Evolutionary conservation across 768 basidiomycete species (phyloP).

Genomic region (Amanita subjunquillea): DNA sequence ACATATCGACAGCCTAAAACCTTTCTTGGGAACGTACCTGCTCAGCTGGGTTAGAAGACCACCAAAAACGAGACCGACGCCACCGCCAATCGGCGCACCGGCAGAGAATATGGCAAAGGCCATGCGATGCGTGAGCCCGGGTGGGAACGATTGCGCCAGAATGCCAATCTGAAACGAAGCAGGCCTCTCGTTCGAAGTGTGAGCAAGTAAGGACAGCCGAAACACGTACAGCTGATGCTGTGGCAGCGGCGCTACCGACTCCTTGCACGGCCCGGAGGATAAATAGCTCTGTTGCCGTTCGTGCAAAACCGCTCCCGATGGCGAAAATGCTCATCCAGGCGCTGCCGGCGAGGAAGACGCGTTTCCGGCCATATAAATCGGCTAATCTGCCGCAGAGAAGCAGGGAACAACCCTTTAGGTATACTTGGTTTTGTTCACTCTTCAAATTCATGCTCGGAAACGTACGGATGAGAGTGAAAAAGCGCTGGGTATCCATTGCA

Average conservation of each 20-base stretch:
- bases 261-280: constrained; percentile 74
- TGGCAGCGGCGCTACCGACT: constrained; percentile 62
- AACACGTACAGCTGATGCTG: constrained; percentile 51
- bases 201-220: too few relatives aligned
- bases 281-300: constrained; percentile 21
- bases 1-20: not conserved
- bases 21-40: constrained; percentile 16
- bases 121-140: constrained; percentile 44
- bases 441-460: too few relatives aligned
- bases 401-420: not conserved
- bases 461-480: not conserved
- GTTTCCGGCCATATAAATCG: constrained; percentile 71
- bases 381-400: constrained; percentile 48
- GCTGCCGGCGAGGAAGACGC: constrained; percentile 53
- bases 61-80: constrained; percentile 58
- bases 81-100: constrained; percentile 76
- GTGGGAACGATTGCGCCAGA: constrained; percentile 66
- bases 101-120: constrained; percentile 82
- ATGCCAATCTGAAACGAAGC: constrained; percentile 52
- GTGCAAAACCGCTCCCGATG: constrained; percentile 54
- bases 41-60: constrained; percentile 60
- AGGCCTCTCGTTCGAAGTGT: not conserved
- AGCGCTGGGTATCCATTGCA: not conserved
- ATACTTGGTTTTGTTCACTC: not conserved
- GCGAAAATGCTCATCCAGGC: constrained; percentile 42